Conservation (phyloP, 2,329 filamentous ascomycete genomes). For the Parastagonospora avenae region DNA sequence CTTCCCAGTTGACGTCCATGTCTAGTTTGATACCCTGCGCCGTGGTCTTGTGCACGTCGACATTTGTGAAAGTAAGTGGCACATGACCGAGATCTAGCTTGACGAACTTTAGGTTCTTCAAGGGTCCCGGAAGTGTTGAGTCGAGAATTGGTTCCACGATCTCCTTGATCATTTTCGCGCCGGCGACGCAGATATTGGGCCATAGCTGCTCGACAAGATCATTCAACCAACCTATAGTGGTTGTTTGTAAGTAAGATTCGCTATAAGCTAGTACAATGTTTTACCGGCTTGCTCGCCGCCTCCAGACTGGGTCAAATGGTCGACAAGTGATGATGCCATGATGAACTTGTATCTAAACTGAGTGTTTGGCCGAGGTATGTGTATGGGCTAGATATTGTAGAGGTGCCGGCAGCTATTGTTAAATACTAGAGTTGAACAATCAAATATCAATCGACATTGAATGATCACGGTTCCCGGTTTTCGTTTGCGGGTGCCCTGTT, state of each 20-base stretch:
- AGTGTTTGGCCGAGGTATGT: neutral
- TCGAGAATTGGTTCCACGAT: constrained; percentile 57
- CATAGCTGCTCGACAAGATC: constrained; percentile 56
- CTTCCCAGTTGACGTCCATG: constrained; percentile 55
- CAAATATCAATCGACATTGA: neutral
- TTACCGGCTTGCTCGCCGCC: constrained; percentile 49
- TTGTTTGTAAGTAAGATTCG: neutral
- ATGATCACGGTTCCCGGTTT: constrained; percentile 5
- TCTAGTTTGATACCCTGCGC: constrained; percentile 56
- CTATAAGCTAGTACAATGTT: neutral
- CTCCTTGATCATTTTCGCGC: constrained; percentile 52
- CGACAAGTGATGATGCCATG: constrained; percentile 39
- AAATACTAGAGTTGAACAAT: too few relatives aligned
- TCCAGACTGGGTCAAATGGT: constrained; percentile 50
- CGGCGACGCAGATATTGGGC: constrained; percentile 56
- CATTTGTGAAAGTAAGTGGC: constrained; percentile 49
- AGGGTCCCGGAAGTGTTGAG: constrained; percentile 53
- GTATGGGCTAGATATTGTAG: too few relatives aligned
- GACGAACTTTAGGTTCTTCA: constrained; percentile 50
- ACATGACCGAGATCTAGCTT: constrained; percentile 54
- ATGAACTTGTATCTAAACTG: neutral
- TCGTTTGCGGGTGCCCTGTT: constrained; percentile 5
- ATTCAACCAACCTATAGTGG: constrained; percentile 52
- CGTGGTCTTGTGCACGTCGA: constrained; percentile 54
- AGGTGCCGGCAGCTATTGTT: neutral